Evolutionary conservation across 2,329 filamentous ascomycete species (phyloP), one percentile per base, ranked within the genome.

Genomic region (Eurotiales sp.): DNA sequence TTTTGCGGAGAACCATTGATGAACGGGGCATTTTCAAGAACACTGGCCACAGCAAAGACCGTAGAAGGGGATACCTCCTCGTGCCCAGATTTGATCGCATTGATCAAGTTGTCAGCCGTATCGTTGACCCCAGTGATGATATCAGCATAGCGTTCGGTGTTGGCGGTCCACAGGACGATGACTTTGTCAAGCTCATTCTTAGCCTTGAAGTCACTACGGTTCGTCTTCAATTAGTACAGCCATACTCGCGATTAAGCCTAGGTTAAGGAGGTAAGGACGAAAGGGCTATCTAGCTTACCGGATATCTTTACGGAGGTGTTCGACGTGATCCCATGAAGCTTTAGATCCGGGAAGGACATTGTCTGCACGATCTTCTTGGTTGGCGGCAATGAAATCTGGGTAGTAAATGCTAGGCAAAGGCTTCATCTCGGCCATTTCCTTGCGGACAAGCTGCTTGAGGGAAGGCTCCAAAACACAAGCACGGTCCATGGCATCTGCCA

Each of bases 1-100:
- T 99, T 99, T 75, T 99, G 93, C 29, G 93, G 93, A 57, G 93
- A 99, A 53, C 93, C 93, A 73, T 99, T 99, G 85, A 99, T 96
- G 80, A 99, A 99, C 3, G 93, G 92, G 11, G 84, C 82, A 29
- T 83, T 79, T 70, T 99, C 93, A 37, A 96, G 82, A 64, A 97
- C 96, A 67, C 84, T 93, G 47, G 93, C 92, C 48, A 99, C 89
- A 10, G 93, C 90, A 65, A 99, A 99, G 63, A 99, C 82, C 46
- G 92, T 97, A 19, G 93, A 97, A 25, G 93, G 93, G 14, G 93
- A 82, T n/a, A 99, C 82, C 69, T 99, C 93, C 56, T 85, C 82
- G 68, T 99, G 90, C 40, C 92, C 90, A 56, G 79, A 70, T 74
- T 92, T 85, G 68, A 99, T 96, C 46, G 93, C 79, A 68, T 87